phyloP scores from a whole-genome alignment of 2,329 filamentous ascomycete species.

The Scedosporium apiospermum region DNA sequence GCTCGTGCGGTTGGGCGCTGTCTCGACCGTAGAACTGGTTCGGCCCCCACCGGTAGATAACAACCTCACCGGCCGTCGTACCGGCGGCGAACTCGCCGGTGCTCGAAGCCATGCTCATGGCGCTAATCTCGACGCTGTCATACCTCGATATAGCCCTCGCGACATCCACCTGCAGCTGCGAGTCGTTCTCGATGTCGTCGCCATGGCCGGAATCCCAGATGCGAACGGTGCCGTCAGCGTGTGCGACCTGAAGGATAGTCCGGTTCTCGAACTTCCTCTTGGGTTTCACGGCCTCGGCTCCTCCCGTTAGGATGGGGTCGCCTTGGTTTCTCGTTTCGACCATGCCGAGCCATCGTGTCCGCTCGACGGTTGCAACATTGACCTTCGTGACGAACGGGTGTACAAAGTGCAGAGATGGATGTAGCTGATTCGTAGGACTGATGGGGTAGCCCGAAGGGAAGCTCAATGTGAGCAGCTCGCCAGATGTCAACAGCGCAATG shows the following conservation, averaged over 20 bases:
- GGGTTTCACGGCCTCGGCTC: slow-evolving; percentile 59
- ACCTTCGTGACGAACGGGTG: slow-evolving; percentile 78
- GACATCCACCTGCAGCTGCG: slow-evolving; percentile 76
- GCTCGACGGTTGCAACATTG: slow-evolving; percentile 62
- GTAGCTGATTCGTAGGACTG: slow-evolving; percentile 84
- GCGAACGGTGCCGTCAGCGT: slow-evolving; percentile 84
- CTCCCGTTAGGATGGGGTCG: slow-evolving; percentile 69
- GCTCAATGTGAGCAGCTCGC: slow-evolving; percentile 80
- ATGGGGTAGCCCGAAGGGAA: slow-evolving; percentile 91
- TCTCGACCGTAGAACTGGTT: slow-evolving; percentile 66
- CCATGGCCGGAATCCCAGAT: slow-evolving; percentile 88
- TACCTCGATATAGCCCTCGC: slow-evolving; percentile 72
- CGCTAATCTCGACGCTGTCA: slow-evolving; percentile 64
- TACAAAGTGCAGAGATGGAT: slow-evolving; percentile 76
- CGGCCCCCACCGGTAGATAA: slow-evolving; percentile 78
- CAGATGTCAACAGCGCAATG: slow-evolving; percentile 69
- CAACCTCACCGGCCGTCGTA: slow-evolving; percentile 70
- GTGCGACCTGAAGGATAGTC: slow-evolving; percentile 76
- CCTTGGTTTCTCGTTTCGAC: slow-evolving; percentile 74
- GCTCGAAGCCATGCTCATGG: slow-evolving; percentile 69
- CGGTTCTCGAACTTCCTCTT: slow-evolving; percentile 72
- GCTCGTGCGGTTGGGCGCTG: slow-evolving; percentile 41
- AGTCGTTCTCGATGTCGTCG: slow-evolving; percentile 85
- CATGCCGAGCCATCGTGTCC: slow-evolving; percentile 82
- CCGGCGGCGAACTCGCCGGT: slow-evolving; percentile 83